Base-by-base conservation (phyloP, 2,329 filamentous ascomycete species). In the Aspergillus sp. region DNA sequence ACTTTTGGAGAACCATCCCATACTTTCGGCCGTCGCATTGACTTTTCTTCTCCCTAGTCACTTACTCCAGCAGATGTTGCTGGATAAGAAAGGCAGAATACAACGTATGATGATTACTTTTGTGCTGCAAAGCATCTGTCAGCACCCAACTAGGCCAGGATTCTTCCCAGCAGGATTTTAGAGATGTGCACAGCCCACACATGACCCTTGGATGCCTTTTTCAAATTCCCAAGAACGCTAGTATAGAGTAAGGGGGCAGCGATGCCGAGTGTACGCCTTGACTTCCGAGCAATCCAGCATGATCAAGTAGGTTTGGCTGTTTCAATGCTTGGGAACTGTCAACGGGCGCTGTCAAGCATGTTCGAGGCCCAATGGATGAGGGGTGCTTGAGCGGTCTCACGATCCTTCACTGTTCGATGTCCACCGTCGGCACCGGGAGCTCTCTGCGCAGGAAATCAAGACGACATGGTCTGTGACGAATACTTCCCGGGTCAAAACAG, bases 191-290 rank as follows among this genome's bases (percentile, higher is more conserved):
- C 15, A 11, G 28, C 52, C 34, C 17, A 38, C 48, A 43, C 48
- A 51, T 57, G 48, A 57, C 19, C 47, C 28, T 43, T 13, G 34
- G 38, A 34, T 46, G n/a, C 48, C 31, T 38, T 34, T 19, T 3
- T 45, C 23, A 31, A 19, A 52, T 58, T 58, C 55, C 48, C 55
- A 34, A 34, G 51, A 28, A 41, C 22, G 25, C 25, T 28, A 28
- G 54, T 58, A 46, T 52, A 52, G 48, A 52, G 55, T 34, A 57
- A 50, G 47, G 55, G 34, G 47, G 47, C 34, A 23, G 38, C 9
- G 47, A 51, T 31, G 25, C 30, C 41, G 51, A 30, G 19, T 51
- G 48, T 25, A 52, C 55, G n/a, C 55, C n/a, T 52, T 22, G 19
- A 46, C 48, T n/a, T 15, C 31, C 8, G 38, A 50, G 30, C 23